Conservation (phyloP, 106 monocot genomes). For the Acorus gramineus region DNA sequence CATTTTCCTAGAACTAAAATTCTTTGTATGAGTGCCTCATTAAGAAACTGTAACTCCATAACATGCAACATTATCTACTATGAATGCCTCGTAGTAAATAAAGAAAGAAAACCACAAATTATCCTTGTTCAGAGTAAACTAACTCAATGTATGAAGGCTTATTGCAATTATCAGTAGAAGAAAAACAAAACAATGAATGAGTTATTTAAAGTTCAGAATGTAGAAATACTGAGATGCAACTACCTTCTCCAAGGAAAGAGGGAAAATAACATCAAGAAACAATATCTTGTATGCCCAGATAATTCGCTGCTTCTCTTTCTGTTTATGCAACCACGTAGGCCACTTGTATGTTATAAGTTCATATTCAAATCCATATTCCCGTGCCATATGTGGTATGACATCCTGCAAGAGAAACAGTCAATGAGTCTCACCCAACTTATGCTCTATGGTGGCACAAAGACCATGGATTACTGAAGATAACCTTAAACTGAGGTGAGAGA, state of each 20-base stretch:
- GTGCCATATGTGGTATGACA: slow-evolving; percentile 91
- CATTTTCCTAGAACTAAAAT: no score
- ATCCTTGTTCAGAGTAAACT: no score
- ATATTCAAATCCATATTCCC: slow-evolving; percentile 92
- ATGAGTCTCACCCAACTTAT: no score
- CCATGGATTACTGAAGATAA: background rate
- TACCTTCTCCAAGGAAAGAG: slow-evolving; percentile 86
- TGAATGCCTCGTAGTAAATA: no score
- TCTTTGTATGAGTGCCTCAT: no score
- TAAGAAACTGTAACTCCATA: no score
- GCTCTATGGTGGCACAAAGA: no score
- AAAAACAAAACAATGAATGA: background rate
- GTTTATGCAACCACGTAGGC: slow-evolving; percentile 99
- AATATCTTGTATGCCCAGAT: slow-evolving; percentile 99
- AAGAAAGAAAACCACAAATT: no score
- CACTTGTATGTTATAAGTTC: slow-evolving; percentile 97
- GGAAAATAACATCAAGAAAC: slow-evolving; percentile 98
- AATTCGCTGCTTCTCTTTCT: slow-evolving; percentile 96
- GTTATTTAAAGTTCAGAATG: no score
- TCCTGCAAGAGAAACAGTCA: slow-evolving; percentile 37
- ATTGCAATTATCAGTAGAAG: background rate
- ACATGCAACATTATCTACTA: no score
- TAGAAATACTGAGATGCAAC: no score
- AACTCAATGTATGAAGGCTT: background rate
- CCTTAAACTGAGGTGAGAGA: slow-evolving; percentile 99